A percentile compares a stretch with the other conserved stretches of the same genome.
Conservation (phyloP, 1,139 yeast genomes). For the Torulaspora globosa region DNA sequence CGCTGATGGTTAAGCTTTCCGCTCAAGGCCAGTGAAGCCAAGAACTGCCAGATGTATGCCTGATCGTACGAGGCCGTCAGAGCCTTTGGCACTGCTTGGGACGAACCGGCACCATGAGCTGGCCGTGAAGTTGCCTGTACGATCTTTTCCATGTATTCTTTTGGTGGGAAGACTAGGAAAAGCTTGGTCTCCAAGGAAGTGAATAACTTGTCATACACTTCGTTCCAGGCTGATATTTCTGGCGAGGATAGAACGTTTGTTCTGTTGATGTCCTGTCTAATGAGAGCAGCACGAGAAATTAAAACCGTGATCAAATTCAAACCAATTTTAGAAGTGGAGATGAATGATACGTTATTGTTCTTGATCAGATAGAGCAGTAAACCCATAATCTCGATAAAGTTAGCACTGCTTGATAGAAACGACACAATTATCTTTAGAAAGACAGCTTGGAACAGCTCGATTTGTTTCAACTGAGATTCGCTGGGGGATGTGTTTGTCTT, state of each 20-base stretch:
- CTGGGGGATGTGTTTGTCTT: constrained; percentile 56
- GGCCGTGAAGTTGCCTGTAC: constrained; percentile 11
- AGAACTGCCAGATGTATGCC: constrained; percentile 93
- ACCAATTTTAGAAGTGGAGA: constrained; percentile 81
- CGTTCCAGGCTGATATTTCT: constrained; percentile 64
- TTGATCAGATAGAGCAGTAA: constrained; percentile 68
- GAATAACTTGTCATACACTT: constrained; percentile 78
- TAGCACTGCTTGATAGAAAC: constrained; percentile 72
- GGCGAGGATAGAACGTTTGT: constrained; percentile 47
- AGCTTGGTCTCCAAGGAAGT: constrained; percentile 75
- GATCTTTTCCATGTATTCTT: constrained; percentile 33
- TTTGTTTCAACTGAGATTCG: constrained; percentile 51
- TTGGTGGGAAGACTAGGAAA: constrained; percentile 78
- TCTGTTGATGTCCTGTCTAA: constrained; percentile 72
- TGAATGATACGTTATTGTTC: constrained; percentile 66
- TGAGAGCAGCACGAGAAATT: constrained; percentile 87
- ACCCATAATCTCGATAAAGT: constrained; percentile 78
- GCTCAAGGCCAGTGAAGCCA: constrained; percentile 89
- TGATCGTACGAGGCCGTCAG: constrained; percentile 51
- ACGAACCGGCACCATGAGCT: constrained; percentile 12
- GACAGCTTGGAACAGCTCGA: constrained; percentile 77
- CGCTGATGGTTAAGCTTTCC: constrained; percentile 93
- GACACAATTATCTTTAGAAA: constrained; percentile 83
- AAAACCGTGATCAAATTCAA: constrained; percentile 81
- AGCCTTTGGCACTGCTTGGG: constrained; percentile 9